Percentiles rank a stretch among this genome's conserved stretches.
phyloP scores from a whole-genome alignment of 2,329 filamentous ascomycete species.

The Aspergillus udagawae region DNA sequence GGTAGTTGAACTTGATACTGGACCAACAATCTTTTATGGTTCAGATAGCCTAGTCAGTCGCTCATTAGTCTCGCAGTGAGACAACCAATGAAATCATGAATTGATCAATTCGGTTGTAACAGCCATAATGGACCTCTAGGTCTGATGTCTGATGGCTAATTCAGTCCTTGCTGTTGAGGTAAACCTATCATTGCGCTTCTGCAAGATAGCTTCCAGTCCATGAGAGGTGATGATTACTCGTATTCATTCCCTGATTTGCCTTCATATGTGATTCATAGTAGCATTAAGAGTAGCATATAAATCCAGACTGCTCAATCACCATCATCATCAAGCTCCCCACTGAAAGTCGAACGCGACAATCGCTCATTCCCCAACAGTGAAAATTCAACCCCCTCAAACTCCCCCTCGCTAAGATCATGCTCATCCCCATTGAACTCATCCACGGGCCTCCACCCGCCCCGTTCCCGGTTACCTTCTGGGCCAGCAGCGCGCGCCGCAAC shows the following conservation, averaged over 20 bases:
- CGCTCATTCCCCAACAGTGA: conserved; percentile 7
- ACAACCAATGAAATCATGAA: background rate
- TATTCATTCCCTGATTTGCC: too few relatives aligned
- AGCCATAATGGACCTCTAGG: background rate
- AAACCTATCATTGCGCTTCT: background rate
- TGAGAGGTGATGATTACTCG: too few relatives aligned
- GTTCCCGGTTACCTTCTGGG: background rate
- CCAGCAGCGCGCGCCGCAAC: background rate
- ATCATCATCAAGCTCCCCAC: background rate
- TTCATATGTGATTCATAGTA: too few relatives aligned
- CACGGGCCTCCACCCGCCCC: conserved; percentile 4
- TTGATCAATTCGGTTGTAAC: background rate
- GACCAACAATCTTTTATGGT: background rate
- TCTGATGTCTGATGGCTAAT: background rate
- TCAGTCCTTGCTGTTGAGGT: background rate
- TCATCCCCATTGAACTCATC: conserved; percentile 5
- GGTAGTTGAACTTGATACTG: background rate
- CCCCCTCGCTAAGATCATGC: conserved; percentile 9
- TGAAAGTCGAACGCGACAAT: background rate
- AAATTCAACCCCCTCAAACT: conserved; percentile 10
- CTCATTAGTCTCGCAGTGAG: background rate
- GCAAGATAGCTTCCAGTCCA: background rate
- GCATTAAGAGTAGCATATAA: background rate
- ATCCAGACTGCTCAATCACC: background rate
- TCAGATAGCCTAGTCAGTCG: background rate